Conservation (phyloP, 2,329 filamentous ascomycete genomes). For the Colletotrichum horii region DNA sequence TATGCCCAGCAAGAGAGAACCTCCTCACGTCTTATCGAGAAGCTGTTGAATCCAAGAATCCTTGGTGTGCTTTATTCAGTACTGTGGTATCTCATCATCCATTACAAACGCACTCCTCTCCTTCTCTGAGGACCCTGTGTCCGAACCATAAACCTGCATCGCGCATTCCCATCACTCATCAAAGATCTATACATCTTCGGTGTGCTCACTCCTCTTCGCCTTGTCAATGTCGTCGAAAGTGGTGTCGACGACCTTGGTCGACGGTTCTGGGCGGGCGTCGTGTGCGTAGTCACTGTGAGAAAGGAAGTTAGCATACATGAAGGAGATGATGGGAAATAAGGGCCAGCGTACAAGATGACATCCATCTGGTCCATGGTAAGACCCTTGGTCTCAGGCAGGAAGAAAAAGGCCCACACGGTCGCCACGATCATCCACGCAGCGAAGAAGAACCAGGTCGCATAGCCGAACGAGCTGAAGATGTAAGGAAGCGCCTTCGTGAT, state of each 20-base stretch:
- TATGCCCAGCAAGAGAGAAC: accelerated
- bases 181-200: background rate
- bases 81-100: background rate
- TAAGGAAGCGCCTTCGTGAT: slow-evolving; percentile 50
- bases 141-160: accelerated
- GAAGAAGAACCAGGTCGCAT: slow-evolving; percentile 64
- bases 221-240: background rate
- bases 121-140: too few relatives aligned
- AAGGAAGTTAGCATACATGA: too few relatives aligned
- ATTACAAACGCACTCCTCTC: background rate
- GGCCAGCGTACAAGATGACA: slow-evolving; percentile 24
- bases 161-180: background rate
- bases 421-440: slow-evolving; percentile 55
- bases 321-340: too few relatives aligned
- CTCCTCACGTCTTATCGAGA: accelerated
- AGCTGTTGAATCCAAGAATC: accelerated
- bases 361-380: slow-evolving; percentile 60
- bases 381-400: slow-evolving; percentile 61
- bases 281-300: slow-evolving; percentile 8
- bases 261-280: slow-evolving; percentile 1
- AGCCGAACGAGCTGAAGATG: slow-evolving; percentile 48
- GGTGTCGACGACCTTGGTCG: background rate
- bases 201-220: slow-evolving; percentile 6
- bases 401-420: slow-evolving; percentile 53
- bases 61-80: background rate